Base-by-base conservation (phyloP, 2,329 filamentous ascomycete species). In the Cladobotryum protrusum region DNA sequence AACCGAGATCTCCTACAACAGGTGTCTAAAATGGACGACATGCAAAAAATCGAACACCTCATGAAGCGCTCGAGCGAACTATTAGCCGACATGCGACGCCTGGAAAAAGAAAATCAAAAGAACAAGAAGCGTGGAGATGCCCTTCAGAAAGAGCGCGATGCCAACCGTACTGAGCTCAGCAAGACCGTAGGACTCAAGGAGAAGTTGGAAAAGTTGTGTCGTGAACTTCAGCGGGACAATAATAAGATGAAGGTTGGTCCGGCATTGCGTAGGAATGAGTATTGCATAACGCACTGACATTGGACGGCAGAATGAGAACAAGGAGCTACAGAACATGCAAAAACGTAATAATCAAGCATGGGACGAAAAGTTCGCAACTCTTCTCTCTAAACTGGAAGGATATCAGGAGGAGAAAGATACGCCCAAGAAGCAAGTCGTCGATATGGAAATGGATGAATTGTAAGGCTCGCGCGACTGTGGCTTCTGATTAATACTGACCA, bases 101-200 rank as follows among this genome's bases (percentile, higher is more conserved):
- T 95, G 53, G 92, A 99, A 67, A 86, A 91, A 53, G 93, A 99
- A 55, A 91, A 95, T 63, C 81, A 88, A 54, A 97, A 96, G 71
- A 93, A 92, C 61, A 97, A 96, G 76, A 95, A 96, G 69, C 86
- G 90, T 19, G 89, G 88, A 20, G 93, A 99, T 66, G 86, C 89
- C 62, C 71, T 99, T 49, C 93, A 99, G 68, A 99, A 97, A 67
- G 93, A 99, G 62, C 95, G 95, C 67, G 93, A 99, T 65, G 84
- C 88, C 58, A 86, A 87, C 50, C 83, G 90, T 60, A 87, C 85
- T 43, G 93, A 99, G 66, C 76, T 96, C 49, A 92, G 83, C 71
- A 96, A 96, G 71, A 92, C 91, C 18, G 85, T 87, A 17, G 87
- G 85, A 1, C 82, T 97, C 64, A 96, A 95, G 68, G 91, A 97